Evolutionary conservation across 2,329 filamentous ascomycete genomes (phyloP).

Genomic region (Pestalotiopsis sp.): DNA sequence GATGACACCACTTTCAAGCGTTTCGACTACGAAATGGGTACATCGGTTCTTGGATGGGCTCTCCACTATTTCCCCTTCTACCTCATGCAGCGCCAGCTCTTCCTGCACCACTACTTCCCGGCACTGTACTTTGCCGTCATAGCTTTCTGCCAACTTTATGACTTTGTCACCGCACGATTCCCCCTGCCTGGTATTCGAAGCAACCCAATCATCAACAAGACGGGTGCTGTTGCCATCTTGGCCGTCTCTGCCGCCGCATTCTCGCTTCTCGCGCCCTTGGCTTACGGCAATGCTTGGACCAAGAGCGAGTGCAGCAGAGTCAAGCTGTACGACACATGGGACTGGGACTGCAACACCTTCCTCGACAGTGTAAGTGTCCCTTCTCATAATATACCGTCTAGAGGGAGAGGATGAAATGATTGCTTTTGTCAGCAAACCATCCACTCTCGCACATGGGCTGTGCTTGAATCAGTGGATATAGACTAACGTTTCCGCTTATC

Average conservation of each 20-base stretch:
- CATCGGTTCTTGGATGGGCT: conserved; percentile 88
- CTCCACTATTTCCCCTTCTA: conserved; percentile 99
- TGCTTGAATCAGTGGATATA: not conserved
- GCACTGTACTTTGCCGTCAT: conserved; percentile 95
- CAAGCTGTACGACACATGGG: conserved; percentile 89
- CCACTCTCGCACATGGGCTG: not conserved
- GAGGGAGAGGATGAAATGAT: conserved; percentile 29
- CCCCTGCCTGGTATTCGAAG: conserved; percentile 67
- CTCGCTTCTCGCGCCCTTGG: conserved; percentile 81
- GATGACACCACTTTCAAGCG: conserved; percentile 82
- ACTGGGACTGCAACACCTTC: conserved; percentile 98
- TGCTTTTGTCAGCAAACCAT: not conserved
- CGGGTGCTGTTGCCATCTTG: conserved; percentile 74
- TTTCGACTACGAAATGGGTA: conserved; percentile 96
- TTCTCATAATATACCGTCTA: conserved; percentile 36
- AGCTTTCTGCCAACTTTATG: conserved; percentile 84
- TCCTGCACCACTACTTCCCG: conserved; percentile 98
- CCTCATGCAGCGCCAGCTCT: conserved; percentile 96
- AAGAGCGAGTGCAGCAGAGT: conserved; percentile 82
- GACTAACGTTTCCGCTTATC: conserved; percentile 19
- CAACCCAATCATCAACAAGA: conserved; percentile 73
- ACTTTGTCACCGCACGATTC: conserved; percentile 79
- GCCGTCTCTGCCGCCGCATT: conserved; percentile 76
- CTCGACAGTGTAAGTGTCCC: conserved; percentile 74
- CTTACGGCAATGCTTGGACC: conserved; percentile 95